These are phyloP conservation scores for Crepidotus sp. DNA, from an alignment of 1,284 basidiomycete species.

Conservation along the genomic window DNA sequence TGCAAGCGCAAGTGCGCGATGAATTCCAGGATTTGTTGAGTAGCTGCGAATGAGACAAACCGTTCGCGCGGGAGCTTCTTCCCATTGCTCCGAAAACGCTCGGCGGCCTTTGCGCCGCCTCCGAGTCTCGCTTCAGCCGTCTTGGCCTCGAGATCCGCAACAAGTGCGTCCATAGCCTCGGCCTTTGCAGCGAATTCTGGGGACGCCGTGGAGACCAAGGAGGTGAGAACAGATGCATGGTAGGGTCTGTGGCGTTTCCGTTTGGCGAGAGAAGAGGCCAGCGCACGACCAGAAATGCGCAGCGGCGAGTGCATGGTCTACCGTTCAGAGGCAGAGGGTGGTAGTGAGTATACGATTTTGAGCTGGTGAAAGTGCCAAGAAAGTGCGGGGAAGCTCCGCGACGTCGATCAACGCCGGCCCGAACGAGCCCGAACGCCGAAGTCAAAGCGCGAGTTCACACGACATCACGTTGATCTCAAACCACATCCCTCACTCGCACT, in stretches of 20 bases:
- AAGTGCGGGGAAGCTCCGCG: constrained; percentile 4
- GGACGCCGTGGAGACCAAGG: constrained; percentile 54
- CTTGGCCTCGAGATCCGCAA: constrained; percentile 55
- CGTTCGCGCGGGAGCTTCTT: constrained; percentile 85
- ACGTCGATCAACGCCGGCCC: constrained; percentile 3
- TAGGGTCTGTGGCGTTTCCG: constrained; percentile 29
- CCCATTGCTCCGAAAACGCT: constrained; percentile 70
- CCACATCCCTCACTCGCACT: too few relatives aligned
- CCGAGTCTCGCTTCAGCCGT: constrained; percentile 50
- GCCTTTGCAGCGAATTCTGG: constrained; percentile 64
- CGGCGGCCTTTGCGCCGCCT: constrained; percentile 61
- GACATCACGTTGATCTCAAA: too few relatives aligned
- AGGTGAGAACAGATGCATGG: constrained; percentile 67
- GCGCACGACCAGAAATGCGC: neutral
- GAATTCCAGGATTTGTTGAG: too few relatives aligned
- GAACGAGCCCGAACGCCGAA: neutral
- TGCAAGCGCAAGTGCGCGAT: too few relatives aligned
- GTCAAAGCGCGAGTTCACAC: constrained; percentile 5
- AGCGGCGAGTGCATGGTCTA: constrained; percentile 1
- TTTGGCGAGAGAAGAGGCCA: constrained; percentile 1
- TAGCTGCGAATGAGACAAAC: constrained; percentile 34
- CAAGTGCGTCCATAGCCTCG: constrained; percentile 58
- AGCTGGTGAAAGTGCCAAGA: neutral
- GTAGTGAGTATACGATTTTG: neutral
- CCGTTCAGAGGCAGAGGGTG: neutral